These are phyloP conservation scores for Sclerotinia trifoliorum DNA, from an alignment of 2,329 filamentous ascomycete species.

Conservation along the genomic window DNA sequence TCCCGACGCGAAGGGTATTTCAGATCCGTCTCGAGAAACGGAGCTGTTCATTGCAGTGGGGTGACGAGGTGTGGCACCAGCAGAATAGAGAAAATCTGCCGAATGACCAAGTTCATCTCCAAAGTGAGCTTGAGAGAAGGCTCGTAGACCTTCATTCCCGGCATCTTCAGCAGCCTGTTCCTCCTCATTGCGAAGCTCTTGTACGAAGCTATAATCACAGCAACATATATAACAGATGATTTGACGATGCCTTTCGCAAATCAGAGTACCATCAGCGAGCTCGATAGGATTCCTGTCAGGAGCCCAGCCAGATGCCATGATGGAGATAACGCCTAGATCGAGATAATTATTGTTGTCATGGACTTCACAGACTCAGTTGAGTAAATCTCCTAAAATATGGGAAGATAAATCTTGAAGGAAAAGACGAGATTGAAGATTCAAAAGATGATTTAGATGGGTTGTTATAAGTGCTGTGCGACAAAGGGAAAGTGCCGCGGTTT, in stretches of 20 bases:
- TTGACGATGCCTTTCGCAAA: background rate
- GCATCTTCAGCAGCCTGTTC: background rate
- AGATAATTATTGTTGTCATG: too few species aligned
- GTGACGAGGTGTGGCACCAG: too few species aligned
- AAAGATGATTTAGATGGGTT: background rate
- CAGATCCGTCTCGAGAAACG: too few species aligned
- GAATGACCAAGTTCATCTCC: background rate
- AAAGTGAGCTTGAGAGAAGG: background rate
- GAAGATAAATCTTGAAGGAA: background rate
- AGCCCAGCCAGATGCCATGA: background rate
- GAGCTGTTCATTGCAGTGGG: too few species aligned
- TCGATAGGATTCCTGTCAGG: background rate
- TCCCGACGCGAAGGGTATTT: background rate
- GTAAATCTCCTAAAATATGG: background rate
- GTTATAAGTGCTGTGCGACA: background rate
- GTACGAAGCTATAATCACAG: background rate
- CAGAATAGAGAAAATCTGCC: too few species aligned
- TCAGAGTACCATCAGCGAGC: background rate
- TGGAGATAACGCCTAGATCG: too few species aligned
- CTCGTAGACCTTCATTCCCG: background rate
- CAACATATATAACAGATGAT: background rate
- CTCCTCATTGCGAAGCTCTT: background rate
- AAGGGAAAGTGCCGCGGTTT: background rate
- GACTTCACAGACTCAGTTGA: background rate
- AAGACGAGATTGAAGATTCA: background rate